Conservation (phyloP, 257 asterid species). For the Rhazya stricta region DNA sequence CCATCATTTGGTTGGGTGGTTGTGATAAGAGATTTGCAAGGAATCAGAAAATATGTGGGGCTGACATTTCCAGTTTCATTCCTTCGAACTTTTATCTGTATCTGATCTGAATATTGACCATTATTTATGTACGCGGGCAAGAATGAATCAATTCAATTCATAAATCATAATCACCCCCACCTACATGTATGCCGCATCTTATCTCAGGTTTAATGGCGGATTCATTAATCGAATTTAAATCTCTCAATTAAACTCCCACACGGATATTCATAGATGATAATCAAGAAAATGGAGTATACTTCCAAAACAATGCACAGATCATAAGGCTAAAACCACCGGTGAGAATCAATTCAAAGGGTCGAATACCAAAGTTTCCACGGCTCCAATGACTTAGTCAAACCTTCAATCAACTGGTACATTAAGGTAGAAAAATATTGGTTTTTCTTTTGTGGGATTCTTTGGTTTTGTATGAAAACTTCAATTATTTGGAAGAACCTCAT, state of each 20-base stretch:
- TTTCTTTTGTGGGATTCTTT: background rate
- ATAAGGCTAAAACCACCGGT: constrained; percentile 14
- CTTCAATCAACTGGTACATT: background rate
- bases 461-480: background rate
- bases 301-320: constrained; percentile 6
- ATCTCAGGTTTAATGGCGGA: background rate
- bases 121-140: constrained; percentile 5
- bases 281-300: too few relatives aligned
- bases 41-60: constrained; percentile 10
- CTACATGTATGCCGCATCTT: background rate
- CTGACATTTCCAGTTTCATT: constrained; percentile 3
- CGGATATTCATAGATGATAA: too few relatives aligned
- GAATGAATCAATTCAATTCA: constrained; percentile 1
- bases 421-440: background rate
- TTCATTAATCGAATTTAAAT: too few relatives aligned
- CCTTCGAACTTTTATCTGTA: background rate
- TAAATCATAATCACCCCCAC: constrained; percentile 7
- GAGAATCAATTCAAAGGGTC: constrained; percentile 10
- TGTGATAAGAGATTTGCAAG: constrained; percentile 7
- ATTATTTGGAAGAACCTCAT: background rate
- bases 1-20: constrained; percentile 15
- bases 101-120: constrained; percentile 10
- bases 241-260: too few relatives aligned
- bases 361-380: constrained; percentile 15
- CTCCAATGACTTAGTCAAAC: constrained; percentile 20